Conservation (phyloP, 345 rosid species). For the Eucalyptus sp. region DNA sequence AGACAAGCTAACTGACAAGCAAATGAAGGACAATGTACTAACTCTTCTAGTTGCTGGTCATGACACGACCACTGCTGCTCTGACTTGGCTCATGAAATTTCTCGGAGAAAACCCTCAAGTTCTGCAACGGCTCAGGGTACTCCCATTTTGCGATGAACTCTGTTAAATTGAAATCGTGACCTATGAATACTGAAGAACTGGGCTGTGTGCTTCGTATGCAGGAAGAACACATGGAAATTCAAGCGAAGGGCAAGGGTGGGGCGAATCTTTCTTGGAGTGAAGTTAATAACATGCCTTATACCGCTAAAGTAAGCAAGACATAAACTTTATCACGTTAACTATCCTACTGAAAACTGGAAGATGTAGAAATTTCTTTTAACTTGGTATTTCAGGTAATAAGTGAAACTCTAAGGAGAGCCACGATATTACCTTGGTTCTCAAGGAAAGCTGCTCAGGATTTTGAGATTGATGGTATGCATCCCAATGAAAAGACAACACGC, state of each 20-base stretch:
- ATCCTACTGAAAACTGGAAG: not conserved
- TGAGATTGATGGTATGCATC: conserved; percentile 37
- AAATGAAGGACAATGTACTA: conserved; percentile 42
- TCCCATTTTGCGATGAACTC: not conserved
- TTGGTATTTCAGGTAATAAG: conserved; percentile 27
- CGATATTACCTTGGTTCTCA: conserved; percentile 54
- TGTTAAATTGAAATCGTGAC: not conserved
- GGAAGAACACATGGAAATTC: conserved; percentile 39
- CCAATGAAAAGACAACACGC: not conserved
- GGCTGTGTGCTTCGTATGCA: not conserved
- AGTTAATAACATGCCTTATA: conserved; percentile 51
- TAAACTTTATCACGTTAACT: not conserved
- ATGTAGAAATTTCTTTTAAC: not conserved
- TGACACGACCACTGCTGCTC: conserved; percentile 59
- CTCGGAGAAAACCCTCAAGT: conserved; percentile 41
- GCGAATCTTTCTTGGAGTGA: conserved; percentile 36
- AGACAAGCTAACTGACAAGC: too few species aligned
- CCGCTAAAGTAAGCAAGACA: conserved; percentile 24
- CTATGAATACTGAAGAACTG: not conserved
- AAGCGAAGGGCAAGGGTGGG: conserved; percentile 22
- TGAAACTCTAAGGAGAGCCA: conserved; percentile 54
- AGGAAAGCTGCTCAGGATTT: conserved; percentile 58
- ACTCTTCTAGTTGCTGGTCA: conserved; percentile 65
- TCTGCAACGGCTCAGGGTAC: conserved; percentile 39
- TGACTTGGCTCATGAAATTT: conserved; percentile 53